Evolutionary conservation across 176 grass and related monocot genomes (phyloP).

Genomic region (Stipa capillata): DNA sequence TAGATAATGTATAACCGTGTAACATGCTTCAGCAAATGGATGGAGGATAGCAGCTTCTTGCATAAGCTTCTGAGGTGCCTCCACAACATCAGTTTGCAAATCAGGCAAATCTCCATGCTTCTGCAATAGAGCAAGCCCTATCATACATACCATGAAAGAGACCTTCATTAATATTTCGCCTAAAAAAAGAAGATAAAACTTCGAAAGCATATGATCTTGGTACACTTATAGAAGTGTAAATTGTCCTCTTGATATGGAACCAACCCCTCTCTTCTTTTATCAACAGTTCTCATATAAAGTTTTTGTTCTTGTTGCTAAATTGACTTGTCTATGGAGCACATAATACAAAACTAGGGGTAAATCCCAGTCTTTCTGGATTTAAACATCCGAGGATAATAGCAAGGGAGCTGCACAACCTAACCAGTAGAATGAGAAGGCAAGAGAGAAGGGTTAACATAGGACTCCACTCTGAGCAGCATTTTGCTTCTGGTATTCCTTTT

Average conservation of each 20-base stretch:
- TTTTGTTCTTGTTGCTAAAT: not conserved
- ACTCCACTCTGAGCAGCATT: not conserved
- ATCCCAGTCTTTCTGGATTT: not conserved
- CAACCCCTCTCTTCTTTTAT: not conserved
- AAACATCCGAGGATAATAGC: not conserved
- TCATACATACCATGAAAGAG: slow-evolving; percentile 8
- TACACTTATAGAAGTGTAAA: not conserved
- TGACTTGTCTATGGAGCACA: not conserved
- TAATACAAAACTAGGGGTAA: not conserved
- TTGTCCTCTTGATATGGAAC: not conserved
- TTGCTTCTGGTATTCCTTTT: not conserved
- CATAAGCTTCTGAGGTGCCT: slow-evolving; percentile 62
- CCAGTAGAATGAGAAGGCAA: not conserved
- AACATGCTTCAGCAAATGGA: slow-evolving; percentile 90
- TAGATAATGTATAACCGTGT: slow-evolving; percentile 51
- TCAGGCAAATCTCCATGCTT: slow-evolving; percentile 47
- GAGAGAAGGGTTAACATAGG: not conserved
- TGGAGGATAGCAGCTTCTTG: slow-evolving; percentile 70
- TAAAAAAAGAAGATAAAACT: not conserved
- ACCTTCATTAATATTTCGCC: slow-evolving; percentile 6
- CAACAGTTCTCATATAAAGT: not conserved
- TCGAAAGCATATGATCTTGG: not conserved
- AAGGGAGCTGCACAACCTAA: not conserved
- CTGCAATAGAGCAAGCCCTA: slow-evolving; percentile 93
- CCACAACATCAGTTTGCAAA: slow-evolving; percentile 44